phyloP scores from a whole-genome alignment of 306 rosid species.

The Dicorynia guianensis region DNA sequence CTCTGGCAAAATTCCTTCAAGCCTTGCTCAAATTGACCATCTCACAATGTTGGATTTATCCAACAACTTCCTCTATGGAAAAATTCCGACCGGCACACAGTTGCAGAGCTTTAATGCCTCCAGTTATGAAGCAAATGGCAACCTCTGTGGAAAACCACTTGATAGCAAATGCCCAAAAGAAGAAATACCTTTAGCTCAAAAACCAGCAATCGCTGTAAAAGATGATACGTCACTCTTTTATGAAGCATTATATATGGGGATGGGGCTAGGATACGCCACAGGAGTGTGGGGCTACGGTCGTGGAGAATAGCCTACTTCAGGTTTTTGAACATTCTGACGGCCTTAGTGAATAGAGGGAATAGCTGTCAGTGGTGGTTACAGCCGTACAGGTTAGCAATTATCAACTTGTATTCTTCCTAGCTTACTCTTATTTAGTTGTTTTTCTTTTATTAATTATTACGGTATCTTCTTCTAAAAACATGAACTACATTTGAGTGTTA shows the following conservation, averaged over 20 bases:
- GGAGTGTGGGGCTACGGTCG: slow-evolving; percentile 5
- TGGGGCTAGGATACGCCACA: slow-evolving; percentile 7
- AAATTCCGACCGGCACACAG: slow-evolving; percentile 28
- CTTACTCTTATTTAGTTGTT: too few relatives aligned
- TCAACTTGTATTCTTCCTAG: too few relatives aligned
- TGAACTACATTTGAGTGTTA: too few relatives aligned
- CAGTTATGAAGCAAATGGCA: slow-evolving; percentile 5
- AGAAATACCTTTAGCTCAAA: neutral
- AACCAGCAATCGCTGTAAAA: neutral
- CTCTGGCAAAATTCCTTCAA: neutral
- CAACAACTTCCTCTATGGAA: neutral
- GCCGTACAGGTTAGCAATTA: too few relatives aligned
- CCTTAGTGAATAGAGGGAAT: too few relatives aligned
- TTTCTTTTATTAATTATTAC: too few relatives aligned
- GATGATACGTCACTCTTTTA: neutral
- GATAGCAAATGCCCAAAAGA: neutral
- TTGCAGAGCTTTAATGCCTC: slow-evolving; percentile 26
- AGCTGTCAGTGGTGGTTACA: too few relatives aligned
- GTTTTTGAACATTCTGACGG: neutral
- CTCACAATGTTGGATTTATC: slow-evolving; percentile 24
- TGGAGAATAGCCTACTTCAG: slow-evolving; percentile 34
- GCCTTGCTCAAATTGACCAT: slow-evolving; percentile 1
- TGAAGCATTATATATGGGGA: neutral
- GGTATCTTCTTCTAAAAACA: too few relatives aligned
- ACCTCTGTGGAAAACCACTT: slow-evolving; percentile 40